These are phyloP conservation scores for Ocimum tenuiflorum DNA, from an alignment of 257 asterid species.

Conservation along the genomic window DNA sequence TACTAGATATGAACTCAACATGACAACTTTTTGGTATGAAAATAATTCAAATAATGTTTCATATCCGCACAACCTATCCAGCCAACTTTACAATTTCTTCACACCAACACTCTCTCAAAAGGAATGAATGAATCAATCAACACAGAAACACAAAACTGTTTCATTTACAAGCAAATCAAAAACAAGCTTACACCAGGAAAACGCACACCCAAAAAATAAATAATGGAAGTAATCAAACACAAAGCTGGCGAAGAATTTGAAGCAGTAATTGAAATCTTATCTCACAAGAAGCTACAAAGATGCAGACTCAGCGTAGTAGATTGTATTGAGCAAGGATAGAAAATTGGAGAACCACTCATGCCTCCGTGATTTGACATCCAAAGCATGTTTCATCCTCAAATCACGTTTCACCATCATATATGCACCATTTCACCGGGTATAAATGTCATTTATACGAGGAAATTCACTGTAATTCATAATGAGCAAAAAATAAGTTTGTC, in stretches of 20 bases:
- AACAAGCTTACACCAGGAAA: conserved; percentile 13
- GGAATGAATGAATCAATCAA: conserved; percentile 24
- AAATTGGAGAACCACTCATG: conserved; percentile 40
- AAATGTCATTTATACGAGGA: not conserved
- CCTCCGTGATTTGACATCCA: conserved; percentile 33
- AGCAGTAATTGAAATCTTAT: not conserved
- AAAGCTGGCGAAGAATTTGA: not conserved
- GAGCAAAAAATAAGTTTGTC: not conserved
- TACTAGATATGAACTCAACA: too few species aligned
- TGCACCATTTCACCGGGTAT: not conserved
- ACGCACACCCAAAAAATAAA: not conserved
- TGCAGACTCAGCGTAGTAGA: conserved; percentile 25
- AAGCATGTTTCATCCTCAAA: conserved; percentile 3
- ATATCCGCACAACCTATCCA: not conserved
- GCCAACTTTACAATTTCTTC: conserved; percentile 13
- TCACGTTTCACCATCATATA: not conserved
- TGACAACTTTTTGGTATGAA: not conserved
- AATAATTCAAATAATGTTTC: too few species aligned
- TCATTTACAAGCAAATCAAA: conserved; percentile 19
- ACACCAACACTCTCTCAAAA: conserved; percentile 14
- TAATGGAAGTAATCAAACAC: conserved; percentile 20
- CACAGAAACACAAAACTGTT: conserved; percentile 18
- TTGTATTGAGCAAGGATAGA: conserved; percentile 33
- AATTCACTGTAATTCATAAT: conserved; percentile 5
- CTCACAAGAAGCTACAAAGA: conserved; percentile 15